Conservation (phyloP, 2,329 filamentous ascomycete genomes). For the Penicillium sp. region DNA sequence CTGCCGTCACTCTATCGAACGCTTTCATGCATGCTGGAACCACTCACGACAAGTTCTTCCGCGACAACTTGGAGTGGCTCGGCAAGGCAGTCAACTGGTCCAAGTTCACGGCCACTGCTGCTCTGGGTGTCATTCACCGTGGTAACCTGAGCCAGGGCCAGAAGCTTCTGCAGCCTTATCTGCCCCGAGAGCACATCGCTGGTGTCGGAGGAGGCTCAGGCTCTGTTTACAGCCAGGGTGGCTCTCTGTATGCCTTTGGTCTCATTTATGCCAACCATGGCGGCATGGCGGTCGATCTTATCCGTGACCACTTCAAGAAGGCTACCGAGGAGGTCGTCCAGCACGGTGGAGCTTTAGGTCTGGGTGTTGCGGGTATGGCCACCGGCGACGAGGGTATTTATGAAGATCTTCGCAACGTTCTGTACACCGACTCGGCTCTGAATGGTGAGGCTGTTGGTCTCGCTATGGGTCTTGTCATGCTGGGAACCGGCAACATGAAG, state of each 20-base stretch:
- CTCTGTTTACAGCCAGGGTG: constrained; percentile 94
- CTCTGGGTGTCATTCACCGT: constrained; percentile 92
- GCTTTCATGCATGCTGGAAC: constrained; percentile 99
- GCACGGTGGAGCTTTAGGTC: constrained; percentile 90
- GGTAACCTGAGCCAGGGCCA: constrained; percentile 92
- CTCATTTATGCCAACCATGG: constrained; percentile 98
- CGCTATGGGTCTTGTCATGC: constrained; percentile 96
- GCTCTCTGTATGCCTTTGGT: constrained; percentile 92
- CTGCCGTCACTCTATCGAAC: constrained; percentile 94
- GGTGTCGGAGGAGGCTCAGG: constrained; percentile 74
- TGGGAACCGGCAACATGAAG: constrained; percentile 94
- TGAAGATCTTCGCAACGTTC: constrained; percentile 83
- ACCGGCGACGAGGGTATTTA: constrained; percentile 90
- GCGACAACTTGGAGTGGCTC: constrained; percentile 96
- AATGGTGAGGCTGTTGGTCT: constrained; percentile 96
- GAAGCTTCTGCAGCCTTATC: constrained; percentile 91
- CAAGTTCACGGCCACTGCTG: constrained; percentile 97
- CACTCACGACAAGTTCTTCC: constrained; percentile 97
- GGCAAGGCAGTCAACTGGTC: constrained; percentile 99
- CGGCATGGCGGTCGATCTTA: constrained; percentile 69
- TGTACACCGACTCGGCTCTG: constrained; percentile 92
- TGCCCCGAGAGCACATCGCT: constrained; percentile 69
- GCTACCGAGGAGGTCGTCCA: constrained; percentile 79
- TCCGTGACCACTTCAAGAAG: constrained; percentile 54
- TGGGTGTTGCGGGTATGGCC: constrained; percentile 97